phyloP scores from a whole-genome alignment of 768 basidiomycete species.

The Tylopilus subfusipes region DNA sequence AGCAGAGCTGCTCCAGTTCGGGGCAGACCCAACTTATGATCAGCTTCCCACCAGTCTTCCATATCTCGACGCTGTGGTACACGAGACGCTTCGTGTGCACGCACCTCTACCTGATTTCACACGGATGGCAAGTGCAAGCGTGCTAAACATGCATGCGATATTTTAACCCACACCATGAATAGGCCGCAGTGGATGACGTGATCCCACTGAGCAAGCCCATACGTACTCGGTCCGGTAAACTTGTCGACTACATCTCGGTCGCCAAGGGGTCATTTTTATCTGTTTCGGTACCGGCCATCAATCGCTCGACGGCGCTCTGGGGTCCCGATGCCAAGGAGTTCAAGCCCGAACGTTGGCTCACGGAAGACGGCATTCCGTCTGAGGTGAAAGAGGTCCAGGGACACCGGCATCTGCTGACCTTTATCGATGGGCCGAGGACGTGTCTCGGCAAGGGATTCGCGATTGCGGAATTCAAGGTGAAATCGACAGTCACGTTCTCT shows the following conservation, averaged over 20 bases:
- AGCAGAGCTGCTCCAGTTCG: constrained; percentile 45
- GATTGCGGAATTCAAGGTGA: constrained; percentile 27
- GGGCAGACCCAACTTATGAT: constrained; percentile 50
- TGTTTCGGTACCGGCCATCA: constrained; percentile 44
- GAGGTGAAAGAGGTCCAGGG: constrained; percentile 45
- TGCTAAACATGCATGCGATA: background rate
- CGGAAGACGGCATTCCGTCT: constrained; percentile 24
- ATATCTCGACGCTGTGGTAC: constrained; percentile 52
- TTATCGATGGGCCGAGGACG: constrained; percentile 48
- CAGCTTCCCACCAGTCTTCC: constrained; percentile 48
- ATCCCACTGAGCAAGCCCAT: constrained; percentile 55
- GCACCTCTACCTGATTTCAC: constrained; percentile 33
- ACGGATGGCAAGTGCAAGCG: constrained; percentile 9
- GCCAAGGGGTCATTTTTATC: constrained; percentile 45
- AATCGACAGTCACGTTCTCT: background rate
- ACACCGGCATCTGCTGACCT: constrained; percentile 48
- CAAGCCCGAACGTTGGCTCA: constrained; percentile 63
- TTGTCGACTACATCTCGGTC: constrained; percentile 40
- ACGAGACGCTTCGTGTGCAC: constrained; percentile 45
- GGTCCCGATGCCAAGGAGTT: constrained; percentile 57
- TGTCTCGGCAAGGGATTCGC: constrained; percentile 25
- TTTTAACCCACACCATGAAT: background rate
- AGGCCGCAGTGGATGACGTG: constrained; percentile 52
- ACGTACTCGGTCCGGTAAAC: constrained; percentile 38
- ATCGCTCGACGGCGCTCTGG: constrained; percentile 56